A percentile compares a stretch with the other conserved stretches of the same genome.
Evolutionary conservation across 2,329 filamentous ascomycete genomes (phyloP).

Genomic region (Colletotrichum musicola): DNA sequence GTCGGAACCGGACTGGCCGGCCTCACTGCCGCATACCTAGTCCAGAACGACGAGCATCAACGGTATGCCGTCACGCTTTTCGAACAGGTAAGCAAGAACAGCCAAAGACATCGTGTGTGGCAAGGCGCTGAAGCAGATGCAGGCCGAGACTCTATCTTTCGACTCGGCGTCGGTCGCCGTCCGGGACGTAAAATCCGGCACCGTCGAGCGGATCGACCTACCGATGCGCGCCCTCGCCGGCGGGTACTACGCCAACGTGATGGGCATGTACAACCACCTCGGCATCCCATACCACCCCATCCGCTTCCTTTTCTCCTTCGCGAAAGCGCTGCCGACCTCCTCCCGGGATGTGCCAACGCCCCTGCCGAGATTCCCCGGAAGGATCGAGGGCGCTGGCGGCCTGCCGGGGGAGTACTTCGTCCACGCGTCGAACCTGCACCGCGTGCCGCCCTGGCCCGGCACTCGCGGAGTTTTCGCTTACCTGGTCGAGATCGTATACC

Average conservation of each 20-base stretch:
- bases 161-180: slow-evolving; percentile 55
- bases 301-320: slow-evolving; percentile 67
- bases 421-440: slow-evolving; percentile 67
- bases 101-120: not conserved
- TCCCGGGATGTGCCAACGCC: not conserved
- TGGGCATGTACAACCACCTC: slow-evolving; percentile 68
- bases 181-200: slow-evolving; percentile 46
- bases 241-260: slow-evolving; percentile 67
- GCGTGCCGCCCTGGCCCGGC: slow-evolving; percentile 57
- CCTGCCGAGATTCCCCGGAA: not conserved
- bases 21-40: slow-evolving; percentile 51
- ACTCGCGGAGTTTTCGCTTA: slow-evolving; percentile 52
- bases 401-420: slow-evolving; percentile 59
- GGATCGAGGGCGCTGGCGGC: slow-evolving; percentile 36
- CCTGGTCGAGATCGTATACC: slow-evolving; percentile 57
- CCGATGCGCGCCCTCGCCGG: slow-evolving; percentile 54
- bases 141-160: slow-evolving; percentile 52
- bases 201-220: slow-evolving; percentile 52
- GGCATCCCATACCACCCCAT: slow-evolving; percentile 62
- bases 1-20: slow-evolving; percentile 55
- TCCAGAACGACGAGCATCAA: slow-evolving; percentile 47
- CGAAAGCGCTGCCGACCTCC: slow-evolving; percentile 45
- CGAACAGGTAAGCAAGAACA: slow-evolving; percentile 49
- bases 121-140: not conserved
- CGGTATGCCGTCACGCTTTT: slow-evolving; percentile 52